A percentile compares a stretch with the other conserved stretches of the same genome.
Conservation (phyloP, 1,139 yeast genomes). For the Citeromyces hawaiiensis region DNA sequence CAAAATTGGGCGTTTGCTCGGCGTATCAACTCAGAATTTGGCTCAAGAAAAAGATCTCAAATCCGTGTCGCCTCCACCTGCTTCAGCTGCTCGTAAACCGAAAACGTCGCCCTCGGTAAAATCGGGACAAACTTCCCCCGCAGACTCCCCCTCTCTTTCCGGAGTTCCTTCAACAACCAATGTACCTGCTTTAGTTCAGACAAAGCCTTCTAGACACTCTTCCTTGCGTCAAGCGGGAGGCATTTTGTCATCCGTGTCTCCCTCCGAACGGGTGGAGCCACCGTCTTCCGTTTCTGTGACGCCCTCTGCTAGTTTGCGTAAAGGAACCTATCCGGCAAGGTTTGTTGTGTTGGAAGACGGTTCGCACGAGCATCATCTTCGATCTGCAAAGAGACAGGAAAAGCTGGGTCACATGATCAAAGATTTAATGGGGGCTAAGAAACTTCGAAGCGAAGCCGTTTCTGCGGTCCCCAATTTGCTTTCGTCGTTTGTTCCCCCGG, state of each 20-base stretch:
- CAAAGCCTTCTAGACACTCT: slow-evolving; percentile 6
- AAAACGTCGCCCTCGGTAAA: not conserved
- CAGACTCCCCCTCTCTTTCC: not conserved
- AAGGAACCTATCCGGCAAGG: slow-evolving; percentile 17
- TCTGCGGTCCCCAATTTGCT: slow-evolving; percentile 69
- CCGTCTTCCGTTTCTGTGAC: slow-evolving; percentile 9
- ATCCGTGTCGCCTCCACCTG: slow-evolving; percentile 1
- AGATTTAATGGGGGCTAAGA: slow-evolving; percentile 72
- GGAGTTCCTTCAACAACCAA: not conserved
- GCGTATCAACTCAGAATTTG: slow-evolving; percentile 7
- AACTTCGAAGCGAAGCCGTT: slow-evolving; percentile 67
- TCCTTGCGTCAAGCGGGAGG: slow-evolving; percentile 4
- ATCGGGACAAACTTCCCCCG: not conserved
- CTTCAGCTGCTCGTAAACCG: not conserved
- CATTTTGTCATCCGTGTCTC: not conserved
- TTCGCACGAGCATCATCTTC: slow-evolving; percentile 64
- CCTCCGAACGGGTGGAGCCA: slow-evolving; percentile 2
- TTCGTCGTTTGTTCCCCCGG: slow-evolving; percentile 13
- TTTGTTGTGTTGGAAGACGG: slow-evolving; percentile 52
- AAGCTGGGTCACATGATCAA: slow-evolving; percentile 78
- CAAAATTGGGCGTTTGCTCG: slow-evolving; percentile 18
- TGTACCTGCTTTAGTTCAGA: not conserved
- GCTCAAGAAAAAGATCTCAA: not conserved
- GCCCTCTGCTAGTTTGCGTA: slow-evolving; percentile 4
- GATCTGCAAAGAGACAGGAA: slow-evolving; percentile 76